Conservation (phyloP, 2,329 filamentous ascomycete genomes). For the Sporothrix protearum region DNA sequence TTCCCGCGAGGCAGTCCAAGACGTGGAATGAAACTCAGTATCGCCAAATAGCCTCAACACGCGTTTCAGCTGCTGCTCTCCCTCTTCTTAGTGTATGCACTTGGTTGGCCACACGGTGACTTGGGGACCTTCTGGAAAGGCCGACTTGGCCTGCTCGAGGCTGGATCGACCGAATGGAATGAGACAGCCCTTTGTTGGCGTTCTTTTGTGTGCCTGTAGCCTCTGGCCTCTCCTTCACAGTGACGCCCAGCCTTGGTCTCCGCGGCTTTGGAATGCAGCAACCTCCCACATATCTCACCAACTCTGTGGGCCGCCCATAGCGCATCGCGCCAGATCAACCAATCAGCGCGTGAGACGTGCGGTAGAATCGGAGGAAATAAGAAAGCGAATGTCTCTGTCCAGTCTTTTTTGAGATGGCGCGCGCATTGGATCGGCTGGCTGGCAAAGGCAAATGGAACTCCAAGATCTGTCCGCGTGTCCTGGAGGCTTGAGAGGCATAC, state of each 20-base stretch:
- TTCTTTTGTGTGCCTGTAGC: no score
- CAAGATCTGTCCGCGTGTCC: background rate
- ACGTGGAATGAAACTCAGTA: conserved; percentile 15
- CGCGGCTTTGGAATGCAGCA: conserved; percentile 8
- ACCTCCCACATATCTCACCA: conserved; percentile 11
- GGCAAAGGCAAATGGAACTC: background rate
- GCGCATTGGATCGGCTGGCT: conserved; percentile 13
- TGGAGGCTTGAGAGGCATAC: background rate
- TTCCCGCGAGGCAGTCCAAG: background rate
- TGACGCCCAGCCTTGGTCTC: background rate
- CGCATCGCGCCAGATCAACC: background rate
- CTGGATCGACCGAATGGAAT: conserved; percentile 2
- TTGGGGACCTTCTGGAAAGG: background rate
- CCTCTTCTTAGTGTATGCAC: background rate
- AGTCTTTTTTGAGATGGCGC: background rate
- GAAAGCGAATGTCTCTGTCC: background rate
- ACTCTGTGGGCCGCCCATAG: background rate
- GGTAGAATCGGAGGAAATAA: background rate
- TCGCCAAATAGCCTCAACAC: background rate
- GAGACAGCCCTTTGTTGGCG: background rate
- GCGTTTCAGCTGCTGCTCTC: conserved; percentile 11
- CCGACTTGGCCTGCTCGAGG: background rate
- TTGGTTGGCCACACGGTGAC: background rate
- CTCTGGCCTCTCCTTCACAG: no score
- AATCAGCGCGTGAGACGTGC: background rate